Evolutionary conservation across 2,329 filamentous ascomycete genomes (phyloP), one percentile per base, ranked within the genome.

Genomic region (Pyrenophora seminiperda): DNA sequence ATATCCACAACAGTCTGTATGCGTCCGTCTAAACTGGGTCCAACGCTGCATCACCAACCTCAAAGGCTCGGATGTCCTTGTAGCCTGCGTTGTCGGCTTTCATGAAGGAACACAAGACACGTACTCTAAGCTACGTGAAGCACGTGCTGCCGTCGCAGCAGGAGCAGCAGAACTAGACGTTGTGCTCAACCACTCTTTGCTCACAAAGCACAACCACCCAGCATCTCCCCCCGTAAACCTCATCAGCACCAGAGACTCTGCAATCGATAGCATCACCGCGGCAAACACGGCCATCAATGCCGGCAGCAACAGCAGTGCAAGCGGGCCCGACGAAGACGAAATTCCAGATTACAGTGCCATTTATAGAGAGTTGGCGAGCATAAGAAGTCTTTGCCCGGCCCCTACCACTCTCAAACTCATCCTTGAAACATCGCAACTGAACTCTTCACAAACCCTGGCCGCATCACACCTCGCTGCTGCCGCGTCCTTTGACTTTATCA

Each of bases 11-110:
- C 72, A 62, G 75, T 77, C 81, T 7, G 83, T 85, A 47, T 86
- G 83, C 62, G 81, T 86, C 2, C 78, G 83, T 6, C 71, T 78
- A 1, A 73, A 76, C 29, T 77, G 77, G 65, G 82, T 85, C n/a
- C 58, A 73, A 18, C 77, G 75, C 47, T 80, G 80, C 40, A 75
- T 76, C 14, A 59, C 75, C 33, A 76, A 79, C 45, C 75, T 86
- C 39, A 73, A 75, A 49, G 75, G 75, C 40, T 75, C 76, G 6
- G 65, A 66, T 5, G 77, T 82, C n/a, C 73, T 74, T 18, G 77
- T 85, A 15, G 81, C 82, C 36, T 82, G 80, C 56, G 83, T 85
- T 5, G 75, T 85, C 7, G 82, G 81, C 17, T 85, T 85, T 65
- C 83, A 80, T 44, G 81, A 84, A 62, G 83, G 83, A 10, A 83